Evolutionary conservation across 1,139 yeast genomes (phyloP).

Genomic region (Zygosaccharomyces pseudobailii): DNA sequence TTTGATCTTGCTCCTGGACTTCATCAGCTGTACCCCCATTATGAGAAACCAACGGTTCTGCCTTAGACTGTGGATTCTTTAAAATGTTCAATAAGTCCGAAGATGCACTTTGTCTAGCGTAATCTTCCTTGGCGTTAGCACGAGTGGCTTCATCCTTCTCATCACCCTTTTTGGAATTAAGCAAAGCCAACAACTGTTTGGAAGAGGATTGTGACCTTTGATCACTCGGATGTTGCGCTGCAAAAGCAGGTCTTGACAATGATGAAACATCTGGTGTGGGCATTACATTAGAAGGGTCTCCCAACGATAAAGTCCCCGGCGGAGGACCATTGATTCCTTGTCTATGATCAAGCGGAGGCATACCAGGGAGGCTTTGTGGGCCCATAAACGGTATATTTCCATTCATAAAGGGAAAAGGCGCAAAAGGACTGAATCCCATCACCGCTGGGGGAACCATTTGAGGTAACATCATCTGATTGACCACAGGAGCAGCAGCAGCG

Average conservation of each 20-base stretch:
- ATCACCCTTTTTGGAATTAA: slow-evolving; percentile 24
- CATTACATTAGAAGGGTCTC: slow-evolving; percentile 20
- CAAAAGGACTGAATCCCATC: slow-evolving; percentile 28
- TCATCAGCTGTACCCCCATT: slow-evolving; percentile 1
- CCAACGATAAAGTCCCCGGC: slow-evolving; percentile 10
- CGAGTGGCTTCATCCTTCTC: not conserved
- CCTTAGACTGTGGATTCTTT: slow-evolving; percentile 8
- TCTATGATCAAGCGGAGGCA: slow-evolving; percentile 17
- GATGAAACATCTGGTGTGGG: slow-evolving; percentile 15
- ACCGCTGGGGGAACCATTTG: slow-evolving; percentile 14
- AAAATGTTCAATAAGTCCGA: slow-evolving; percentile 13
- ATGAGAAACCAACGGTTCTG: not conserved
- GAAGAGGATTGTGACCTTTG: slow-evolving; percentile 9
- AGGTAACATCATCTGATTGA: slow-evolving; percentile 1
- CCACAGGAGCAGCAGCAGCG: slow-evolving; percentile 6
- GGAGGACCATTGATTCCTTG: slow-evolving; percentile 10
- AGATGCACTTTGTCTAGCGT: slow-evolving; percentile 6
- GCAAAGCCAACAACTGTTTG: slow-evolving; percentile 36
- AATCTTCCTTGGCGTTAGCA: too few species aligned
- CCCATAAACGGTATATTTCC: slow-evolving; percentile 30
- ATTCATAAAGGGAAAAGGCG: slow-evolving; percentile 35
- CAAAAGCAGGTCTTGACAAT: slow-evolving; percentile 13
- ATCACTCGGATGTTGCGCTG: slow-evolving; percentile 11
- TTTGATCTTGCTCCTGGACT: slow-evolving; percentile 13
- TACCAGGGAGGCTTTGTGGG: slow-evolving; percentile 18